phyloP scores from a whole-genome alignment of 352 stramenopile genomes.

The Paralagenidium karlingii region DNA sequence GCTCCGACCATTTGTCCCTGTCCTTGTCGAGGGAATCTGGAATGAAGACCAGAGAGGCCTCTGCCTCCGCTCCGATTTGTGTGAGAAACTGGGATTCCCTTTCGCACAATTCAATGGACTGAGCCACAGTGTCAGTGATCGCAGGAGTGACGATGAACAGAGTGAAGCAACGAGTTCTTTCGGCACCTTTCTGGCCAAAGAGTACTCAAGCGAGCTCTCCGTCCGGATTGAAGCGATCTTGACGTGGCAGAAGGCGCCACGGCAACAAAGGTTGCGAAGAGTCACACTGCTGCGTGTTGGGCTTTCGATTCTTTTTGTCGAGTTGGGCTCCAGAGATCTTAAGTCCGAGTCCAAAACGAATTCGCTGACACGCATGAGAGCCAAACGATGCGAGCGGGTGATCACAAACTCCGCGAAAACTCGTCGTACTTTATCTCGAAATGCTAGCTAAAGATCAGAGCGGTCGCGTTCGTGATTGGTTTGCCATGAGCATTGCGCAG shows the following conservation, averaged over 20 bases:
- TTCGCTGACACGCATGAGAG: constrained; percentile 35
- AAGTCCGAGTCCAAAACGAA: constrained; percentile 49
- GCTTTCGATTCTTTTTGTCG: neutral
- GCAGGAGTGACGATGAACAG: neutral
- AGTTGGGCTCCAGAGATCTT: neutral
- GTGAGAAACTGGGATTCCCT: constrained; percentile 43
- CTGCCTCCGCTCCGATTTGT: constrained; percentile 34
- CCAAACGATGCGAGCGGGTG: constrained; percentile 30
- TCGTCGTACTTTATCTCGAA: constrained; percentile 24
- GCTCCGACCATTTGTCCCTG: constrained; percentile 18
- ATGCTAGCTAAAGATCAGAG: too few species aligned
- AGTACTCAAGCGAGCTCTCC: constrained; percentile 3
- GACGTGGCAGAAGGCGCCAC: constrained; percentile 35
- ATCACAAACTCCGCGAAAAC: constrained; percentile 44
- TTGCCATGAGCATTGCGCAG: too few species aligned
- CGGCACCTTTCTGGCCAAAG: constrained; percentile 5
- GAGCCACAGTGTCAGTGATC: neutral
- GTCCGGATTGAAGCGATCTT: constrained; percentile 10
- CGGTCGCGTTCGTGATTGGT: too few species aligned
- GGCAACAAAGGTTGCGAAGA: constrained; percentile 15
- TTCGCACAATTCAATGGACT: constrained; percentile 47
- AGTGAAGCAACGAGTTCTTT: neutral
- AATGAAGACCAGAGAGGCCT: constrained; percentile 12
- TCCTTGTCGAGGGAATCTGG: constrained; percentile 9
- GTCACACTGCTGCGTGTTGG: constrained; percentile 6